phyloP scores from a whole-genome alignment of 2,329 filamentous ascomycete species.

The Xylariaceae sp. region DNA sequence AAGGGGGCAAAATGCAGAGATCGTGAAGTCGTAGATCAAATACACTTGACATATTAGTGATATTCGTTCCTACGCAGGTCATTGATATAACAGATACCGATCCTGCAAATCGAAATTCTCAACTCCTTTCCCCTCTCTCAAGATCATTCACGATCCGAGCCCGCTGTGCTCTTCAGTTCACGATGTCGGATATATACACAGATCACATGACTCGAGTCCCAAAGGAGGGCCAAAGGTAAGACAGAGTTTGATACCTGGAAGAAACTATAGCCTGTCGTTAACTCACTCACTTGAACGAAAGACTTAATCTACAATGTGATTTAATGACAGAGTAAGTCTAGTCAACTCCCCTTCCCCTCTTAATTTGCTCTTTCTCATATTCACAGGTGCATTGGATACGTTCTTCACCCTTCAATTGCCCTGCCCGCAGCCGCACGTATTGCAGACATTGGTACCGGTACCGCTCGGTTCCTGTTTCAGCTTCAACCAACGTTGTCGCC shows the following conservation, averaged over 20 bases:
- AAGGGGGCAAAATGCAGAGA: too few species aligned
- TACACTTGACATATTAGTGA: too few species aligned
- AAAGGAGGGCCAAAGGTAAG: background rate
- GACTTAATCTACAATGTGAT: background rate
- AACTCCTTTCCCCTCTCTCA: background rate
- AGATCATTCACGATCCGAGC: background rate
- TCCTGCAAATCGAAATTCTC: background rate
- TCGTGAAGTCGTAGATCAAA: too few species aligned
- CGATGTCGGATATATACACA: background rate
- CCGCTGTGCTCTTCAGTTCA: background rate
- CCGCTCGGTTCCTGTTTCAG: slow-evolving; percentile 10
- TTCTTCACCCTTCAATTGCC: slow-evolving; percentile 10
- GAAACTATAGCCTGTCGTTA: background rate
- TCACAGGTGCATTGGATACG: slow-evolving; percentile 12
- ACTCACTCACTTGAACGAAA: background rate
- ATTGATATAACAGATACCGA: too few species aligned
- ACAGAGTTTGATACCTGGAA: background rate
- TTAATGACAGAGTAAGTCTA: background rate
- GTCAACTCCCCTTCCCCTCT: background rate
- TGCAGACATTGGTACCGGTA: slow-evolving; percentile 15
- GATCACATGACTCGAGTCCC: background rate
- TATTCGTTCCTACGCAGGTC: too few species aligned
- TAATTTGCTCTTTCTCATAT: background rate
- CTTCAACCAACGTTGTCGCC: slow-evolving; percentile 3
- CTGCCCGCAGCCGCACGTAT: slow-evolving; percentile 9